These are phyloP conservation scores for Chloris gayana DNA, from an alignment of 176 grass and related monocot genomes.

Conservation along the genomic window DNA sequence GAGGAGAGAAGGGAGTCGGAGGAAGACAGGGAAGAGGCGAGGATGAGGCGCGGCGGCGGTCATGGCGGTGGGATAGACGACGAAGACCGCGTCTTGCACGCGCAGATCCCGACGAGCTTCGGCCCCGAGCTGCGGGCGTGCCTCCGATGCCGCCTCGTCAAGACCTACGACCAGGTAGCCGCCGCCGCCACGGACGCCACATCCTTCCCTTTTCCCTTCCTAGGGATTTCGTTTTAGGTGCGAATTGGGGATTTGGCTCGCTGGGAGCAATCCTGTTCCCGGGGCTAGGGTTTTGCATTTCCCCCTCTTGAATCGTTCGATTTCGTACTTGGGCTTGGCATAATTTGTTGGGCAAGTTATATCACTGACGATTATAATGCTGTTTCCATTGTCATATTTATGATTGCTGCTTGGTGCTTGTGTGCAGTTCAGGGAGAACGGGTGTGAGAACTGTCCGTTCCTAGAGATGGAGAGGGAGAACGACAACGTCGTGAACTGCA, in stretches of 20 bases:
- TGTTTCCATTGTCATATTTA: background rate
- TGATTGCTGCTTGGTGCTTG: constrained; percentile 1
- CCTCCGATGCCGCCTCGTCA: constrained; percentile 97
- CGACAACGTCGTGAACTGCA: constrained; percentile 85
- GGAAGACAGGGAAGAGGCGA: background rate
- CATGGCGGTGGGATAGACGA: constrained; percentile 53
- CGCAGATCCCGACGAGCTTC: constrained; percentile 98
- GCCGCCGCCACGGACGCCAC: background rate
- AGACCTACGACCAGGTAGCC: constrained; percentile 92
- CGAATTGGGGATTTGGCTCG: background rate
- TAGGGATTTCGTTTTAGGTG: constrained; percentile 15
- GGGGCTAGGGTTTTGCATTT: constrained; percentile 20
- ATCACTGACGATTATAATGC: background rate
- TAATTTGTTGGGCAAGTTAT: background rate
- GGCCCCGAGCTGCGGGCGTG: constrained; percentile 97
- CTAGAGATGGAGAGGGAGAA: constrained; percentile 93
- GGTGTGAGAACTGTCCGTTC: constrained; percentile 95
- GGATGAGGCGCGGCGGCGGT: constrained; percentile 34
- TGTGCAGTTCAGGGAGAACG: constrained; percentile 85
- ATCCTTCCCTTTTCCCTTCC: background rate
- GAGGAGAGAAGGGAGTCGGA: background rate
- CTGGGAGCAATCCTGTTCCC: background rate
- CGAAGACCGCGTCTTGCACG: constrained; percentile 48
- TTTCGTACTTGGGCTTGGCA: background rate
- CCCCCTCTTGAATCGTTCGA: background rate